Evolutionary conservation across 116 monocot genomes (phyloP).

Genomic region (Iris pallida): DNA sequence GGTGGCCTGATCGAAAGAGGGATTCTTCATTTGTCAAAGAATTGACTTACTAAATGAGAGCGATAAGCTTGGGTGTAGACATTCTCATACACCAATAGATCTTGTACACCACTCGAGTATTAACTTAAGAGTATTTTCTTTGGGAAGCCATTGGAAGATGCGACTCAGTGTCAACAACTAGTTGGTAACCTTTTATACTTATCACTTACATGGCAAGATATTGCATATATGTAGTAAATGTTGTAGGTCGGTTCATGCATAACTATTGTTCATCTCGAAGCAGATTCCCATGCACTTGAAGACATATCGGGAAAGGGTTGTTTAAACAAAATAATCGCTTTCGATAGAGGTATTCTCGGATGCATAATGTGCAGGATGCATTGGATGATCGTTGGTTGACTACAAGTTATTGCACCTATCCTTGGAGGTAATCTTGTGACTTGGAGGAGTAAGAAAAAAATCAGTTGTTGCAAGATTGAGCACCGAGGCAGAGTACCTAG

Average conservation of each 20-base stretch:
- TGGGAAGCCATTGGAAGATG: constrained; percentile 1
- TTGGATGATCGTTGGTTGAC: not conserved
- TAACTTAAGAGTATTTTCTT: no score
- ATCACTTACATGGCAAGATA: not conserved
- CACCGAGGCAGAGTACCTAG: not conserved
- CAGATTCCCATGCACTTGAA: not conserved
- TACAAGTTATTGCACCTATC: not conserved
- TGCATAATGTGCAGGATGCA: not conserved
- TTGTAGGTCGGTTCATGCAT: constrained; percentile 1
- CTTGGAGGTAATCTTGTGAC: no score
- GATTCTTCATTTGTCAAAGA: not conserved
- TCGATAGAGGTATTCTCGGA: not conserved
- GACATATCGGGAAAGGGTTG: not conserved
- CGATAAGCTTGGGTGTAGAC: constrained; percentile 5
- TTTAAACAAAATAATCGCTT: constrained; percentile 4
- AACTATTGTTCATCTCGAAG: not conserved
- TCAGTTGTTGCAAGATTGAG: no score
- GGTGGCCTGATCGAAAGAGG: not conserved
- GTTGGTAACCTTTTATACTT: constrained; percentile 1
- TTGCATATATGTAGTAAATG: constrained; percentile 2
- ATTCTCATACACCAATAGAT: constrained; percentile 4
- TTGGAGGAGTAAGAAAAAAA: no score
- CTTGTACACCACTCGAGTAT: not conserved
- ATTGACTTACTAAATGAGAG: not conserved
- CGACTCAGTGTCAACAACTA: not conserved